Evolutionary conservation across 331 rosid genomes (phyloP), one percentile per base, ranked within the genome.

Genomic region (Rhamnella rubrinervis): DNA sequence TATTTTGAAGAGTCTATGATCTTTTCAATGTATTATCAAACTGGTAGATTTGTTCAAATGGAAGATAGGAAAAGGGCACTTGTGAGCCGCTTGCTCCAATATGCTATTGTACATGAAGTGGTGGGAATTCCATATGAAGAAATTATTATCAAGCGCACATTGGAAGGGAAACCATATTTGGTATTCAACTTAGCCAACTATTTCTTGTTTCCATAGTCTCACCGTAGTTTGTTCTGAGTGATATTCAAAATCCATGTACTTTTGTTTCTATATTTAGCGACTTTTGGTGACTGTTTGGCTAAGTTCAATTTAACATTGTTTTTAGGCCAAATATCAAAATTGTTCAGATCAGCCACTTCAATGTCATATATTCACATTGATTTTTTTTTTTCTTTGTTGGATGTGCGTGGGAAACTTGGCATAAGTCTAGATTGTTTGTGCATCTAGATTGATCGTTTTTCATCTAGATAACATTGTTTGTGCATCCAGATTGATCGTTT

Each of bases 131-230:
- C 92, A 14, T 77, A 23, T 65, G 53, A 77, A 28, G 80, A 85
- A 61, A 83, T 90, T 59, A 26, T 81, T 77, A 90, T 93, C 31
- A 70, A 88, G 66, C 82, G 93, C 59, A 93, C 98, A 20, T 28
- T 59, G 26, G 85, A 93, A 73, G 96, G 96, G 50, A 93, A 93
- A 77, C 98, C 98, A 6, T 93, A 80, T 75, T 78, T 88, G 89
- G 96, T 86, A 85, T 55, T 69, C 55, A 4, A 6, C 31, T 47
- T 7, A 38, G 53, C 38, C 68, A 28, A 17, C 47, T 44, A 20
- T 0, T 55, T 67, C 64, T 26, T 59, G 44, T 28, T 63, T 70
- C 55, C 31, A 37, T 41, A 19, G 20, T 18, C 66, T 4, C 16
- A 20, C 16, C 26, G 5, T 56, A 17, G 26, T 20, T 46, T 50